A percentile compares a stretch with the other conserved stretches of the same genome.
These are phyloP conservation scores for Colletotrichum eremochloae DNA, from an alignment of 2,329 filamentous ascomycete species.

Conservation along the genomic window DNA sequence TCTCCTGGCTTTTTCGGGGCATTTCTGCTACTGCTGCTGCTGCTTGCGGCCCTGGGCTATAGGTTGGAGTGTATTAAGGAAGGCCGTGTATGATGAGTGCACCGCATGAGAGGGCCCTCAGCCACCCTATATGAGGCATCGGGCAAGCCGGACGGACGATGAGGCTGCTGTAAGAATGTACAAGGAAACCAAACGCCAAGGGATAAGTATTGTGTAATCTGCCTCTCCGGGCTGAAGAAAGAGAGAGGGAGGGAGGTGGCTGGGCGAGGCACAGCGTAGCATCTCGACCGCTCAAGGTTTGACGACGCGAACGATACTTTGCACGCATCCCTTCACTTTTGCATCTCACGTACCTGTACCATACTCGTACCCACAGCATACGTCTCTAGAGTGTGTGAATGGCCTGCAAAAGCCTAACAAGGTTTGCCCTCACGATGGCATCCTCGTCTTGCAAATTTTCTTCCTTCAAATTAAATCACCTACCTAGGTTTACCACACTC, in stretches of 20 bases:
- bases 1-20: slow-evolving; percentile 9
- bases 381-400: not conserved
- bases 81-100: not conserved
- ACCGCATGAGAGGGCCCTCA: not conserved
- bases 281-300: slow-evolving; percentile 21
- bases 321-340: not conserved
- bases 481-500: not conserved
- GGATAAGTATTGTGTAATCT: not conserved
- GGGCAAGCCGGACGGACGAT: not conserved
- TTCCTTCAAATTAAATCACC: not conserved
- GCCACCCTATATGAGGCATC: slow-evolving; percentile 3
- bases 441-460: slow-evolving; percentile 19
- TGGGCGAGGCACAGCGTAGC: not conserved
- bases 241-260: not conserved
- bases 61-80: too few relatives aligned
- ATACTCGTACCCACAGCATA: not conserved
- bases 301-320: slow-evolving; percentile 9
- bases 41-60: not conserved
- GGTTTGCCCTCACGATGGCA: slow-evolving; percentile 19
- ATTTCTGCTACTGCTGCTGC: not conserved
- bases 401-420: slow-evolving; percentile 4
- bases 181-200: not conserved
- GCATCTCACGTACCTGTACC: not conserved
- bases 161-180: not conserved
- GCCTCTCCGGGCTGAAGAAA: not conserved